Evolutionary conservation across 768 basidiomycete species (phyloP).

Genomic region (Lactarius tabidus): DNA sequence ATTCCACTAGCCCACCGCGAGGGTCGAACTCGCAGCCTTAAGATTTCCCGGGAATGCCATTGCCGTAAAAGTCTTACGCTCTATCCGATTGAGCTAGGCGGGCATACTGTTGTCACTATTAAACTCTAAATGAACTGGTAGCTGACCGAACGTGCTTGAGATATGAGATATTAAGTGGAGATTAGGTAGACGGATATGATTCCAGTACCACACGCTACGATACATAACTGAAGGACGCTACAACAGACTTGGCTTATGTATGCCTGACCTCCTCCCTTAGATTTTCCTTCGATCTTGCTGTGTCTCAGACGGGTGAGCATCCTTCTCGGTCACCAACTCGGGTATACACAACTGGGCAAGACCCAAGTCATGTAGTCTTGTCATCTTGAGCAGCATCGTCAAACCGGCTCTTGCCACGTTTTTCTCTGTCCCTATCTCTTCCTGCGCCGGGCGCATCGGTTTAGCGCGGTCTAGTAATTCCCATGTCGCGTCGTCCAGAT

Average conservation of each 20-base stretch:
- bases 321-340: slow-evolving; percentile 28
- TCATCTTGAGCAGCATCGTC: slow-evolving; percentile 71
- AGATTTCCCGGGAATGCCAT: slow-evolving; percentile 34
- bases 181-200: neutral
- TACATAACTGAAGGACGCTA: neutral
- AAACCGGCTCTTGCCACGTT: slow-evolving; percentile 39
- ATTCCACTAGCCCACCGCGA: slow-evolving; percentile 50
- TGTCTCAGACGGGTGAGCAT: neutral
- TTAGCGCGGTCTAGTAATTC: slow-evolving; percentile 45
- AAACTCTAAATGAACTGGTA: neutral
- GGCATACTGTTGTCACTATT: slow-evolving; percentile 27
- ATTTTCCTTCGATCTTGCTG: neutral
- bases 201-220: neutral
- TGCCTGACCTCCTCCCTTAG: neutral
- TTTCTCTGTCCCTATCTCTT: slow-evolving; percentile 30
- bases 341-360: slow-evolving; percentile 54
- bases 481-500: slow-evolving; percentile 68
- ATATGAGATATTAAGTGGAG: too few relatives aligned
- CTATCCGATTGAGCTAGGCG: slow-evolving; percentile 60
- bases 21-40: slow-evolving; percentile 63
- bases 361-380: slow-evolving; percentile 67
- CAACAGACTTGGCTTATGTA: neutral
- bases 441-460: slow-evolving; percentile 29
- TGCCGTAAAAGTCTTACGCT: slow-evolving; percentile 52
- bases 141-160: neutral